Base-by-base conservation (phyloP, 805 yeast species). In the Hanseniaspora osmophila region DNA sequence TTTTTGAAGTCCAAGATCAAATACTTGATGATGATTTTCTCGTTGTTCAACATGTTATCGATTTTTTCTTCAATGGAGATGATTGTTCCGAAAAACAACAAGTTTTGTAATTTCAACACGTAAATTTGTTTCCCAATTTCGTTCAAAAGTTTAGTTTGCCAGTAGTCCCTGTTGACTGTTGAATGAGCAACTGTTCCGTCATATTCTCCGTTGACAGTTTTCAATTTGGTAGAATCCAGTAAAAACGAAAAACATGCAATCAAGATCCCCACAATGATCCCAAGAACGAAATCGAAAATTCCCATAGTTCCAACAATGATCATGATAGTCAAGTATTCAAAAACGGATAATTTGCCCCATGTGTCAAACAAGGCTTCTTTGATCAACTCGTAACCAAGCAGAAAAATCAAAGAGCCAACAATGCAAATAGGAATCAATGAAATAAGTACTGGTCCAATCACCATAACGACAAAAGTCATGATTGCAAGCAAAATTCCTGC, bases 281-380 rank as follows among this genome's bases (percentile, higher is more conserved):
- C 98, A 52, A 78, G 74, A 10, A 92, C 97, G 60, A 92, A 92
- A 64, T 92, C 98, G 73, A 85, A 81, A 1, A 83, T 79, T 2
- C 97, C 97, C 97, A 92, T 92, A 0, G 88, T 80, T 30, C 86
- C 64, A n/a, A 94, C 94, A 53, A 92, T 92, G 7, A 81, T 77
- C 10, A 83, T 61, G 48, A 92, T 81, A 2, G 98, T 92, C 30
- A 75, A 53, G 59, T 92, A 92, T 61, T 92, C 98, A 53, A 84
- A 81, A 19, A 62, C 68, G 33, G 78, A 71, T 42, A 90, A 71
- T 50, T 80, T 75, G 3, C 90, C 92, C 63, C 74, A 71, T 0
- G 97, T 86, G 60, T 92, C 97, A 53, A 74, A 75, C 7, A 92
- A 56, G 0, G 96, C 84, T 61, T 92, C 98, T 46, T 81, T 78